These are phyloP conservation scores for Hirsutella thompsonii DNA, from an alignment of 2,329 filamentous ascomycete species.

Conservation along the genomic window DNA sequence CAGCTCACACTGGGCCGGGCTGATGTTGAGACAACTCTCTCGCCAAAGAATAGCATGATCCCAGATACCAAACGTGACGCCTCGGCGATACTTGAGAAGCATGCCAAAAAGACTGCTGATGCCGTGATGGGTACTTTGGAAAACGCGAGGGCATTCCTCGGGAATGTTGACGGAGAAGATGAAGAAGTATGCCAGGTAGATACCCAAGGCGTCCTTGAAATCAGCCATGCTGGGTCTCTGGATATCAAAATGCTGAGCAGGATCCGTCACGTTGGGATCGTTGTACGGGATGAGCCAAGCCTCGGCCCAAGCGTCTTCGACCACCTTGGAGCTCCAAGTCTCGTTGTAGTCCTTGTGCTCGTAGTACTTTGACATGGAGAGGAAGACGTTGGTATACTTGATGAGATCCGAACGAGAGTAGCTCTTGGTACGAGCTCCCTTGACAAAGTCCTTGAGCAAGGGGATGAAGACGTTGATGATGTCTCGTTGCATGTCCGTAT, in stretches of 20 bases:
- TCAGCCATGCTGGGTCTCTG: slow-evolving; percentile 21
- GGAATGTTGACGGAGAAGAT: slow-evolving; percentile 46
- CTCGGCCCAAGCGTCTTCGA: slow-evolving; percentile 33
- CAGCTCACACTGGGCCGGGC: slow-evolving; percentile 33
- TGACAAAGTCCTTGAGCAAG: slow-evolving; percentile 33
- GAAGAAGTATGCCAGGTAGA: slow-evolving; percentile 33
- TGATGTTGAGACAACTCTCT: slow-evolving; percentile 37
- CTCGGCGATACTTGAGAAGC: slow-evolving; percentile 46
- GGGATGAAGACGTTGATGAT: slow-evolving; percentile 41
- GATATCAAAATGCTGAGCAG: slow-evolving; percentile 18
- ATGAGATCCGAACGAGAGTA: slow-evolving; percentile 29
- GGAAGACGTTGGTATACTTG: slow-evolving; percentile 31
- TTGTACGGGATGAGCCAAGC: slow-evolving; percentile 33
- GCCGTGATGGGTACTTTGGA: slow-evolving; percentile 50
- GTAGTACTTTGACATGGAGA: slow-evolving; percentile 37
- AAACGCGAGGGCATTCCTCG: slow-evolving; percentile 44
- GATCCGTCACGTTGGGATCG: slow-evolving; percentile 21
- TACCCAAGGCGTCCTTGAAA: slow-evolving; percentile 19
- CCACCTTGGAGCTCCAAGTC: slow-evolving; percentile 32
- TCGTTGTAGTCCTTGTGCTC: slow-evolving; percentile 36
- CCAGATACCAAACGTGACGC: slow-evolving; percentile 49
- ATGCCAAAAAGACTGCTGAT: slow-evolving; percentile 48
- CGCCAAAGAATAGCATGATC: slow-evolving; percentile 51
- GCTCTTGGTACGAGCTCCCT: slow-evolving; percentile 31
- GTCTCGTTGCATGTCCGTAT: slow-evolving; percentile 26